These are phyloP conservation scores for Avicennia marina DNA, from an alignment of 257 asterid genomes.

Conservation along the genomic window DNA sequence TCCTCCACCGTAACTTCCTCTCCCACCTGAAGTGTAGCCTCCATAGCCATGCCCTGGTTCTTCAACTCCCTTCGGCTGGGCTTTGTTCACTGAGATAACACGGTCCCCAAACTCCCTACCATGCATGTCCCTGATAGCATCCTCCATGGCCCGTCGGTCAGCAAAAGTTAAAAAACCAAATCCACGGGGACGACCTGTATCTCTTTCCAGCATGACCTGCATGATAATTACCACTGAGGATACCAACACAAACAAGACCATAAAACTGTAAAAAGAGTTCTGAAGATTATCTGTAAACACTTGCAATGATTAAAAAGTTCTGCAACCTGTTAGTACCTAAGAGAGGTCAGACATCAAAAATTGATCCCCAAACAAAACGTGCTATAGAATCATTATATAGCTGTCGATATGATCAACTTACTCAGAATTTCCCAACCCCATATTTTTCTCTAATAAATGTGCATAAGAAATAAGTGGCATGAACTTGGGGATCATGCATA, in stretches of 20 bases:
- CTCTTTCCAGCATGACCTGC: constrained; percentile 92
- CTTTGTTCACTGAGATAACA: constrained; percentile 87
- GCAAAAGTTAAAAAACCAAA: constrained; percentile 94
- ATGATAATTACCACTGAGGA: constrained; percentile 9
- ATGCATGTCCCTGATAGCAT: constrained; percentile 90
- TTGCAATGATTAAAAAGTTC: not conserved
- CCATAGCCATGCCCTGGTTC: constrained; percentile 70
- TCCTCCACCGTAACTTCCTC: constrained; percentile 55
- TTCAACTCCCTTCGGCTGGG: constrained; percentile 86
- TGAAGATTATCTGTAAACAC: too few species aligned
- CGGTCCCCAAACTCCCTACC: constrained; percentile 92
- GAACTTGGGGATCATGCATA: too few species aligned
- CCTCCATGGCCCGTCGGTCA: constrained; percentile 92
- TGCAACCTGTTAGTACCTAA: too few species aligned
- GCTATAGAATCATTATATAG: too few species aligned
- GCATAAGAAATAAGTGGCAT: not conserved
- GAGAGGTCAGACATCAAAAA: too few species aligned
- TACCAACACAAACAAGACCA: not conserved
- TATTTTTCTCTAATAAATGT: not conserved
- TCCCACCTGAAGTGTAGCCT: constrained; percentile 62
- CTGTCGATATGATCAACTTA: too few species aligned
- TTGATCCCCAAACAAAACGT: too few species aligned
- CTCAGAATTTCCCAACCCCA: not conserved
- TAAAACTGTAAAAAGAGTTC: not conserved
- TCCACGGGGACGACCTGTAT: constrained; percentile 98